Base-by-base conservation (phyloP, 257 asterid genomes). In the Penstemon barbatus region DNA sequence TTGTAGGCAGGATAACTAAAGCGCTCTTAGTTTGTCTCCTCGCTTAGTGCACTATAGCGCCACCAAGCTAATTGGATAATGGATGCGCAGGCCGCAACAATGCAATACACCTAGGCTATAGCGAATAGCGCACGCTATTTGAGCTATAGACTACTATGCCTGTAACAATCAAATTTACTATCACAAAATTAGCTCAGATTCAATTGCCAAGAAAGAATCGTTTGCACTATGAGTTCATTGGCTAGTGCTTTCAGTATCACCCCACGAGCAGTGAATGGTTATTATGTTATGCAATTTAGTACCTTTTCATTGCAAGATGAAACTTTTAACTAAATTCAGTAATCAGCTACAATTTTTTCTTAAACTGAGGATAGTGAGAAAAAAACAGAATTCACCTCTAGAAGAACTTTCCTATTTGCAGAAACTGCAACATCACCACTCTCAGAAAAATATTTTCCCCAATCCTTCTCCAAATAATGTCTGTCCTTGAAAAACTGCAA, bases 391-490 rank as follows among this genome's bases (percentile, higher is more conserved):
- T 7, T 13, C 67, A 83, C 97, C 96, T 90, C 95, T 75, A 90
- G 72, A 60, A 88, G 87, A 59, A 86, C 84, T 75, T 83, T 88
- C 51, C 85, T 81, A 66, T 70, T 68, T 19, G 72, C 76, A 41
- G 79, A 72, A 63, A 18, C n/a, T 6, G 75, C 75, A 70, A 37
- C 69, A 46, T 61, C 80, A 67, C 64, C 76, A 57, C 57, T 43
- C 38, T 69, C 80, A 56, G 73, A 77, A 71, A 91, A 87, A 74
- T 89, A 82, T 5, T 78, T 75, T 15, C 89, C 91, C 96, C 96
- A 88, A 61, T 91, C 96, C 77, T 86, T 91, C 78, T 78, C 85
- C 83, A 88, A 75, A 74, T 91, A 91, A 72, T 91, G 96, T 52
- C 91, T 73, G 78, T 91, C 88, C 75, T 91, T 87, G 64, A 89